Evolutionary conservation across 1,284 basidiomycete genomes (phyloP).

Genomic region (Golubevia sp.): DNA sequence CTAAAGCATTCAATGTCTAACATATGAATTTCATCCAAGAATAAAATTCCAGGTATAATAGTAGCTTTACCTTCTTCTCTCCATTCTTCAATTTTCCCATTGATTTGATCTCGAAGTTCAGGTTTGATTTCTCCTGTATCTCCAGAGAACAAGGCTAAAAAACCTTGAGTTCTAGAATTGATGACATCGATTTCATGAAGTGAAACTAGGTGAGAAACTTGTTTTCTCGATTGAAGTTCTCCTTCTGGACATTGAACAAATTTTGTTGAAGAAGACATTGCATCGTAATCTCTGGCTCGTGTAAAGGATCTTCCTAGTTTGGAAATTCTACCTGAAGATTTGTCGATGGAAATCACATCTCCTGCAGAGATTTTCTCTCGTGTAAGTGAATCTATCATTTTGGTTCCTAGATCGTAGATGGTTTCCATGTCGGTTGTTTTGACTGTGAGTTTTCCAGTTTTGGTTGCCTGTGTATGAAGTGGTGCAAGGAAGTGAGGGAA

Average conservation of each 20-base stretch:
- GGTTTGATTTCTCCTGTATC: conserved; percentile 99
- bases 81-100: conserved; percentile 96
- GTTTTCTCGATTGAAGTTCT: conserved; percentile 94
- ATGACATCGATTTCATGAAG: conserved; percentile 99
- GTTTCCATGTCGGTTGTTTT: conserved; percentile 99
- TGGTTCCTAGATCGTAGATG: conserved; percentile 95
- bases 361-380: conserved; percentile 97
- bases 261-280: conserved; percentile 72
- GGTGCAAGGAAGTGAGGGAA: too few relatives aligned
- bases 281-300: conserved; percentile 94
- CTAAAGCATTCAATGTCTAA: conserved; percentile 99
- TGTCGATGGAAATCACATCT: conserved; percentile 95
- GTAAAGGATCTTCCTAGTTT: conserved; percentile 96
- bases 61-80: conserved; percentile 98
- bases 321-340: conserved; percentile 91
- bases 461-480: conserved; percentile 89
- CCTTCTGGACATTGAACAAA: conserved; percentile 98
- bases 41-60: conserved; percentile 87
- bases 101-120: conserved; percentile 93
- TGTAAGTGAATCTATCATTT: conserved; percentile 97
- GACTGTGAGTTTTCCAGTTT: conserved; percentile 95
- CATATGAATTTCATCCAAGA: conserved; percentile 80
- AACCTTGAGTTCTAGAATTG: conserved; percentile 93
- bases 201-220: conserved; percentile 94
- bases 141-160: conserved; percentile 71